phyloP scores from a whole-genome alignment of 495 filamentous ascomycete species.

The Rhizodiscina lignyota region DNA sequence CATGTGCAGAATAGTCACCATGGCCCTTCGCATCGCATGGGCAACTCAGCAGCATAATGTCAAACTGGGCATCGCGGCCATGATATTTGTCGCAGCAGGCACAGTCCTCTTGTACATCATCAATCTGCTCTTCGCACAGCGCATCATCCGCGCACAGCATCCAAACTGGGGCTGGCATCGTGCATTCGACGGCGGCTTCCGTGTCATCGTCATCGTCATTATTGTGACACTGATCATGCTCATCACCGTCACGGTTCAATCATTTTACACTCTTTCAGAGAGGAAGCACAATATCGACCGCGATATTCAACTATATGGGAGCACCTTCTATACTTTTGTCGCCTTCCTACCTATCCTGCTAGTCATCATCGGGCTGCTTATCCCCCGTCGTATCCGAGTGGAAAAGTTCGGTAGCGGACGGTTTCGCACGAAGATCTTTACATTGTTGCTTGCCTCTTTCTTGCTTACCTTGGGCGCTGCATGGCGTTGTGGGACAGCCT shows the following conservation, averaged over 20 bases:
- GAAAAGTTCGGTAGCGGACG: constrained; percentile 18
- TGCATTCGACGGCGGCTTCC: constrained; percentile 1
- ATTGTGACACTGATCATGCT: constrained; percentile 7
- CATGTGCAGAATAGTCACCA: constrained; percentile 49
- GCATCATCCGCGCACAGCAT: constrained; percentile 17
- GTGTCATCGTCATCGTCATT: constrained; percentile 11
- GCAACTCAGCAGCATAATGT: constrained; percentile 28
- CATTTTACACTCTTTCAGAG: constrained; percentile 14
- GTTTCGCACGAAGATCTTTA: constrained; percentile 11
- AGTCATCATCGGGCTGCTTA: constrained; percentile 5
- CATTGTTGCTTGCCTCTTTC: constrained; percentile 8
- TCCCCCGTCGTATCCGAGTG: constrained; percentile 4
- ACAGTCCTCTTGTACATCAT: constrained; percentile 20
- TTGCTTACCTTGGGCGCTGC: constrained; percentile 12
- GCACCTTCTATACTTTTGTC: constrained; percentile 14
- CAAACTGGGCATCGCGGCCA: constrained; percentile 47
- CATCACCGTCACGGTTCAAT: constrained; percentile 9
- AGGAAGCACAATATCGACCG: constrained; percentile 9
- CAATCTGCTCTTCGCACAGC: constrained; percentile 19
- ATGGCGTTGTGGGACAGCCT: constrained; percentile 12
- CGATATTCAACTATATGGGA: constrained; percentile 8
- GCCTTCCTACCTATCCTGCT: constrained; percentile 9
- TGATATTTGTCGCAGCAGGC: constrained; percentile 29
- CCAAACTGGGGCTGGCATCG: constrained; percentile 16
- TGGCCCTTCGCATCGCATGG: constrained; percentile 48